Evolutionary conservation across 2,329 filamentous ascomycete species (phyloP), one percentile per base, ranked within the genome.

Genomic region (Alternaria hordeiaustralica): DNA sequence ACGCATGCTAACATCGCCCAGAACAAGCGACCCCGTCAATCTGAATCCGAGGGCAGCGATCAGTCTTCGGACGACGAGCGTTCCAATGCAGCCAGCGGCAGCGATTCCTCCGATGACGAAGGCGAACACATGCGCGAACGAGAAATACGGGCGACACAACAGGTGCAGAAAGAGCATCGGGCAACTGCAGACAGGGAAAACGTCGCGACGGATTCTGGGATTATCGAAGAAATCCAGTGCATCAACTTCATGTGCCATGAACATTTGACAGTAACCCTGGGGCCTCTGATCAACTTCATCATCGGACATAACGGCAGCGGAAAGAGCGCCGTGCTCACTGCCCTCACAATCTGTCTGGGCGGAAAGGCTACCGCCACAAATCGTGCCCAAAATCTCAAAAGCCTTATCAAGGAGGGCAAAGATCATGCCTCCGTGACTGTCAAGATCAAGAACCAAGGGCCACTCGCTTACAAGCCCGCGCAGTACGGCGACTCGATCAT

Each of bases 231-330:
- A 66, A 91, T 98, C 59, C 91, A 89, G 41, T 96, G 94, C 78
- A 87, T 89, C 71, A 97, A 97, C 78, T 98, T 98, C 81, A 98
- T 98, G 96, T 98, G 95, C 75, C 96, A 99, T 78, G 85, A 89
- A 47, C 89, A 90, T 59, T 86, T 98, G 18, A 88, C 91, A 46
- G 92, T 97, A 63, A 87, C 91, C 60, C 85, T 99, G n/a, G 96
- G 96, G 0, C 96, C 96, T 0, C 84, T 97, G 41, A 96, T 99
- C 79, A 99, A 99, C 80, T 99, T 99, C 81, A 94, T 99, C 65
- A 94, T 97, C 59, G 96, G 96, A 15, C 94, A 97, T 79, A 99
- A 99, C 77, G 96, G 96, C 30, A 98, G 95, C 77, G 96, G 96
- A 36, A 99, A 99, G 83, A 99, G 96, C 78, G 96, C 96, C 3